phyloP scores from a whole-genome alignment of 2,329 filamentous ascomycete species.

The Colletotrichum gloeosporioides region DNA sequence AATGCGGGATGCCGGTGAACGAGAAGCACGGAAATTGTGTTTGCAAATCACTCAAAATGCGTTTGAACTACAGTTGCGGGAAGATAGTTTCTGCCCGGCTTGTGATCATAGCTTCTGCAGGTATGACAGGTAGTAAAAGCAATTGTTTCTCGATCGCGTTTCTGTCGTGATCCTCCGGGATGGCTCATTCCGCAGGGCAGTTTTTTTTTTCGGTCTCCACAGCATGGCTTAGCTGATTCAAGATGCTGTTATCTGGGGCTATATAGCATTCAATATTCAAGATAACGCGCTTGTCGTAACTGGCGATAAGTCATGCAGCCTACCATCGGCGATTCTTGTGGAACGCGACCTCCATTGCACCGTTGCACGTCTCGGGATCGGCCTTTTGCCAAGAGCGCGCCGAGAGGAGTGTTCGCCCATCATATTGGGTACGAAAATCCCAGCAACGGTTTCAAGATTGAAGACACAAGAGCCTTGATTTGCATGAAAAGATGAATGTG shows the following conservation, averaged over 20 bases:
- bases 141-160: neutral
- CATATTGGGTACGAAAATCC: neutral
- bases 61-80: neutral
- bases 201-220: neutral
- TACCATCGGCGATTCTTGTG: neutral
- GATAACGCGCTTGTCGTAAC: neutral
- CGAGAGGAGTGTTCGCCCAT: conserved; percentile 1
- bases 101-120: neutral
- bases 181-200: neutral
- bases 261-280: neutral
- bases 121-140: neutral
- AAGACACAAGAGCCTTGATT: neutral
- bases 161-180: neutral
- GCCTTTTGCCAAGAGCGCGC: neutral
- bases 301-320: neutral
- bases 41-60: neutral
- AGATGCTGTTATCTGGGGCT: neutral
- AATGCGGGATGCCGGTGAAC: neutral
- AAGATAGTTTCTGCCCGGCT: neutral
- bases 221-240: neutral
- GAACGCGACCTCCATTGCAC: neutral
- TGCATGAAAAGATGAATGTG: neutral
- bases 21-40: neutral
- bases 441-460: neutral
- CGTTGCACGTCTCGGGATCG: neutral